Percentiles rank a stretch among this genome's conserved stretches.
phyloP scores from a whole-genome alignment of 768 basidiomycete genomes.

The Tricholoma sp. region DNA sequence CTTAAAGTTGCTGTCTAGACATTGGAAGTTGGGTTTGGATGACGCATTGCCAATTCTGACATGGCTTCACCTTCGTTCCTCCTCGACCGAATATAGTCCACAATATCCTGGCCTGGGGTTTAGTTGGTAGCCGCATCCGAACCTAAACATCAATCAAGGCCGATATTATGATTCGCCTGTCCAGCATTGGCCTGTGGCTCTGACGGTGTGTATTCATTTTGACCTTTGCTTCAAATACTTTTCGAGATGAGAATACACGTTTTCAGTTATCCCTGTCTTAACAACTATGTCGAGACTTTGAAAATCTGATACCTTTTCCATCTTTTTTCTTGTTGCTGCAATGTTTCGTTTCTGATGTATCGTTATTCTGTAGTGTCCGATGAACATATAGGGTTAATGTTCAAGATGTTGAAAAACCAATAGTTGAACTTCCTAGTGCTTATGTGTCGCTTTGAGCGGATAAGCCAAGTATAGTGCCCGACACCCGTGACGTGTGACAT shows the following conservation, averaged over 20 bases:
- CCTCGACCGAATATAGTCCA: no score
- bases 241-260: conserved; percentile 23
- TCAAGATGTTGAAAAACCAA: background rate
- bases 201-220: background rate
- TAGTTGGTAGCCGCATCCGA: background rate
- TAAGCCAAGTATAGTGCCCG: no score
- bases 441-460: background rate
- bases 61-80: no score
- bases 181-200: background rate
- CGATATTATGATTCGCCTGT: no score
- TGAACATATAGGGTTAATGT: background rate
- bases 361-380: background rate
- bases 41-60: no score
- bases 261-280: conserved; percentile 34
- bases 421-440: background rate
- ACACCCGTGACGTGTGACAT: background rate
- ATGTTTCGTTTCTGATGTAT: conserved; percentile 1
- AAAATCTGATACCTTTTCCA: conserved; percentile 28
- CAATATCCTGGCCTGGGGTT: background rate
- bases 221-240: background rate
- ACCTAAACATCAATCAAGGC: no score
- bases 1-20: background rate
- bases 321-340: conserved; percentile 3
- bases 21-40: background rate
- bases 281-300: conserved; percentile 24